Percentiles rank a stretch among this genome's conserved stretches.
phyloP scores from a whole-genome alignment of 306 rosid species.

The Cucumis hystrix region DNA sequence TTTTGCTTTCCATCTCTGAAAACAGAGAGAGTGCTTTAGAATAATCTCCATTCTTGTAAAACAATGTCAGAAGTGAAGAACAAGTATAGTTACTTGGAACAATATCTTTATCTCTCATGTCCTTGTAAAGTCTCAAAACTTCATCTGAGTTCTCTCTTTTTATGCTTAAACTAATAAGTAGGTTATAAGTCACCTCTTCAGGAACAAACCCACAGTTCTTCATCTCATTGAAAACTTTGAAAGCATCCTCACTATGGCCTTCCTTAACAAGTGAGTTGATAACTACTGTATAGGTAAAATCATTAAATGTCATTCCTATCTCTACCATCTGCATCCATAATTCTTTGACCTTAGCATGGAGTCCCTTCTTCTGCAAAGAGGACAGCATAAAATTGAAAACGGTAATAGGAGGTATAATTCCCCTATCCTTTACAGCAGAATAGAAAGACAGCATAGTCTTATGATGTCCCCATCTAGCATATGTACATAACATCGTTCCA shows the following conservation, averaged over 20 bases:
- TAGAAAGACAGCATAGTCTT: slow-evolving; percentile 79
- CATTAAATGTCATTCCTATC: slow-evolving; percentile 38
- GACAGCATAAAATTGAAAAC: slow-evolving; percentile 93
- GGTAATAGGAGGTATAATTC: slow-evolving; percentile 36
- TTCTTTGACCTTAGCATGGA: slow-evolving; percentile 45
- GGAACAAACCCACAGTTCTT: slow-evolving; percentile 50
- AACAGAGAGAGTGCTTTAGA: slow-evolving; percentile 82
- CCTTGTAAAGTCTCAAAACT: slow-evolving; percentile 51
- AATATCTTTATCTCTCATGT: slow-evolving; percentile 52
- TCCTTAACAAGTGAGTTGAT: slow-evolving; percentile 55
- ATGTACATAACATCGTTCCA: slow-evolving; percentile 90
- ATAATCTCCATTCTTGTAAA: slow-evolving; percentile 71
- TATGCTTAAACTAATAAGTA: slow-evolving; percentile 48
- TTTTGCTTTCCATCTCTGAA: slow-evolving; percentile 57
- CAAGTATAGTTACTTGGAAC: slow-evolving; percentile 78
- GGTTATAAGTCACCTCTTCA: slow-evolving; percentile 67
- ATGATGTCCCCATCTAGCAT: slow-evolving; percentile 94
- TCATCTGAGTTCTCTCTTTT: slow-evolving; percentile 45
- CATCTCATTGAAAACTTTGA: slow-evolving; percentile 44
- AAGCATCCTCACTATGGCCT: slow-evolving; percentile 50
- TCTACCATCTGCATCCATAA: slow-evolving; percentile 66
- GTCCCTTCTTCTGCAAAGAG: slow-evolving; percentile 86
- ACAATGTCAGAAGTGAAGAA: slow-evolving; percentile 75
- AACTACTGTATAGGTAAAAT: slow-evolving; percentile 59
- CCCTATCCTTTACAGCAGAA: slow-evolving; percentile 69